Evolutionary conservation across 2,329 filamentous ascomycete genomes (phyloP).

Genomic region (Didymella lethalis): DNA sequence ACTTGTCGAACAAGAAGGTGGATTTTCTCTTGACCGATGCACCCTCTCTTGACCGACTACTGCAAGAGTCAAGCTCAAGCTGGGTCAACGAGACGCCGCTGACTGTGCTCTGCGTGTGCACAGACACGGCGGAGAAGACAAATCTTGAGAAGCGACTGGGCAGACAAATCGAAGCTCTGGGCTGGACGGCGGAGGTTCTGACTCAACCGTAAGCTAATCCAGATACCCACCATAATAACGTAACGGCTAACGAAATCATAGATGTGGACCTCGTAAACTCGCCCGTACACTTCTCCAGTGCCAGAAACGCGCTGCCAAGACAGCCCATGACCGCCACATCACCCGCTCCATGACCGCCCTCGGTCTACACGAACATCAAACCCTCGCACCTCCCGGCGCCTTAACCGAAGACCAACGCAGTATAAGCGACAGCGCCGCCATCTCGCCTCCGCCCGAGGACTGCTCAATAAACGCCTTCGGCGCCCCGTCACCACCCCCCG

Average conservation of each 20-base stretch:
- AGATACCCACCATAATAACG: too few relatives aligned
- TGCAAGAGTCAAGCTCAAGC: slow-evolving; percentile 26
- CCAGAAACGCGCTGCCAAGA: slow-evolving; percentile 29
- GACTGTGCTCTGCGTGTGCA: slow-evolving; percentile 41
- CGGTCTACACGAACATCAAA: slow-evolving; percentile 19
- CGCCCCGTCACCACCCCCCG: slow-evolving; percentile 24
- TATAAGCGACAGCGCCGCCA: slow-evolving; percentile 28
- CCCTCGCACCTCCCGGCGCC: slow-evolving; percentile 23
- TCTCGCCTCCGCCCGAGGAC: slow-evolving; percentile 7
- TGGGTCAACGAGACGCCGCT: slow-evolving; percentile 29
- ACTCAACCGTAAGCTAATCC: slow-evolving; percentile 36
- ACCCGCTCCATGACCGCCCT: slow-evolving; percentile 30
- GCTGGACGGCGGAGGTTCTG: slow-evolving; percentile 38
- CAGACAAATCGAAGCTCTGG: slow-evolving; percentile 34
- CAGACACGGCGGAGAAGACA: slow-evolving; percentile 39
- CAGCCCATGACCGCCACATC: slow-evolving; percentile 25
- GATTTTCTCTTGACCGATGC: slow-evolving; percentile 42
- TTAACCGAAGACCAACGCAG: slow-evolving; percentile 31
- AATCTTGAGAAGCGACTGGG: slow-evolving; percentile 32
- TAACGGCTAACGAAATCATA: slow-evolving; percentile 10
- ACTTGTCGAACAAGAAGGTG: slow-evolving; percentile 24
- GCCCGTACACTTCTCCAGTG: slow-evolving; percentile 36
- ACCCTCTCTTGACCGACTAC: slow-evolving; percentile 32
- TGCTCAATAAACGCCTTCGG: background rate
- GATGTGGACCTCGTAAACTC: slow-evolving; percentile 41